Evolutionary conservation across 75 land plant species (phyloP).

Genomic region (Cupressus sempervirens): DNA sequence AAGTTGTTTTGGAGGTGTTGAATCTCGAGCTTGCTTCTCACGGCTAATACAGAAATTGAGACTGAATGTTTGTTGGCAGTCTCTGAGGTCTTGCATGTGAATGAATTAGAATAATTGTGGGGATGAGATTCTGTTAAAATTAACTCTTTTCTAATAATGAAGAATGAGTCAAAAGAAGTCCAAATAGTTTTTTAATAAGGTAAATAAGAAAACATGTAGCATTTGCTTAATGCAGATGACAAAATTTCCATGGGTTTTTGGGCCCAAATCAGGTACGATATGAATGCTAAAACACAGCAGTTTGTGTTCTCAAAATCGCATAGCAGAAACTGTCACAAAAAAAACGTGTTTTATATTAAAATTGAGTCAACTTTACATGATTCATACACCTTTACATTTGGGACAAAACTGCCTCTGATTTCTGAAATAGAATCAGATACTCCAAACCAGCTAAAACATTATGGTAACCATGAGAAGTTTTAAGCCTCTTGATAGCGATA

Average conservation of each 20-base stretch:
- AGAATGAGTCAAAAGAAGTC: background rate
- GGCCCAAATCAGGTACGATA: background rate
- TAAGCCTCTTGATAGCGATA: background rate
- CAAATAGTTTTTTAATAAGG: background rate
- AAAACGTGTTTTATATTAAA: background rate
- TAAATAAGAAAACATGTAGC: background rate
- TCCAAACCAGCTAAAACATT: background rate
- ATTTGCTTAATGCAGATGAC: background rate
- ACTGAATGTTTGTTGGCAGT: background rate
- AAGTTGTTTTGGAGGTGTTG: background rate
- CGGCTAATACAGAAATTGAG: background rate
- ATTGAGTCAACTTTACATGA: background rate
- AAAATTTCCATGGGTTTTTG: background rate
- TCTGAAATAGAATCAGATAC: background rate
- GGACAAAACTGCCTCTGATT: background rate
- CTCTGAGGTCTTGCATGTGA: background rate
- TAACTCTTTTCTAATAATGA: background rate
- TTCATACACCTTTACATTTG: no score
- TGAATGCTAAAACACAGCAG: background rate
- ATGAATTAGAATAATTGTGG: background rate
- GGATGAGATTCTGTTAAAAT: background rate
- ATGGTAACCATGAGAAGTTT: background rate
- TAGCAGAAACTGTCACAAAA: background rate
- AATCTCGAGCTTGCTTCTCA: background rate
- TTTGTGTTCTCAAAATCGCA: background rate